phyloP scores from a whole-genome alignment of 2,329 filamentous ascomycete genomes.

The Acephala macrosclerotiorum region DNA sequence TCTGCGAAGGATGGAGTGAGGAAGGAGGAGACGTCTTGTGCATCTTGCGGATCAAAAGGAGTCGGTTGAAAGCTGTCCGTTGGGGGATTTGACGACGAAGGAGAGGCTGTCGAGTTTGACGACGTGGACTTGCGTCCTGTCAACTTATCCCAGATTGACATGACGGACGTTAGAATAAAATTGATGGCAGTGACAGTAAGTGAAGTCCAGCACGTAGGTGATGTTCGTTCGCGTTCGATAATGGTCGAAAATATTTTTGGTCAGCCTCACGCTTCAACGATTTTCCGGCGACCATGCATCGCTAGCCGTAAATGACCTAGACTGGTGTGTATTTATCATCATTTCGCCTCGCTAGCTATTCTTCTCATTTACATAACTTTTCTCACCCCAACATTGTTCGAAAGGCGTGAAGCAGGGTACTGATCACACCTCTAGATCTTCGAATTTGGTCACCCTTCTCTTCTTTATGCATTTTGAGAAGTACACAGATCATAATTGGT shows the following conservation, averaged over 20 bases:
- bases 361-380: no score
- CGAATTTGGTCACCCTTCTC: no score
- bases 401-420: no score
- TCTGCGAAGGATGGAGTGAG: conserved; percentile 83
- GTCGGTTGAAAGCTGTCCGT: conserved; percentile 57
- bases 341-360: no score
- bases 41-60: conserved; percentile 74
- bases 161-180: conserved; percentile 30
- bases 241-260: conserved; percentile 18
- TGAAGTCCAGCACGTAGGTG: background rate
- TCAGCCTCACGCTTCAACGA: background rate
- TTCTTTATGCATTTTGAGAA: no score
- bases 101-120: conserved; percentile 30
- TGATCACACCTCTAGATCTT: no score
- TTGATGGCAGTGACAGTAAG: conserved; percentile 1
- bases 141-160: conserved; percentile 49
- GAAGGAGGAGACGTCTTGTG: conserved; percentile 86
- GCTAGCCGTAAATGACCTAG: no score
- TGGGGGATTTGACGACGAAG: conserved; percentile 31
- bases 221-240: conserved; percentile 3
- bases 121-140: conserved; percentile 48
- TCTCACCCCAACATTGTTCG: no score
- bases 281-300: no score
- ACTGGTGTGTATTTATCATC: no score
- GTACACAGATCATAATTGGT: no score